Evolutionary conservation across 164 flowering plant genomes (phyloP), one percentile per base, ranked within the genome.

Genomic region (Brasenia schreberi): DNA sequence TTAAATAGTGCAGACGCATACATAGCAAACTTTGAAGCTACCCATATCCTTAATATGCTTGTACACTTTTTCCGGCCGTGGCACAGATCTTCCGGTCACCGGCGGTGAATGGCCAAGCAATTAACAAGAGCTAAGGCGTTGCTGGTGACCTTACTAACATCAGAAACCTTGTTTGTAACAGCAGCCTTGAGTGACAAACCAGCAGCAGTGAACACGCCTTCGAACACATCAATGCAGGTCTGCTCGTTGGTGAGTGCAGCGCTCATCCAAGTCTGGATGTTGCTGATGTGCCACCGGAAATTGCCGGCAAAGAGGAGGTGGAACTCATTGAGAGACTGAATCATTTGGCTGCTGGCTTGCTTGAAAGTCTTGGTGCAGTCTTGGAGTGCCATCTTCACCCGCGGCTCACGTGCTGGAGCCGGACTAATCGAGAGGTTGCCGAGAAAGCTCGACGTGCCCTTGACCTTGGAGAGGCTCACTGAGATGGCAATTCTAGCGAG

Each of bases 221-320:
- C 77, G 49, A 93, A 83, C 18, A 90, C 98, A 66, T 93, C 98
- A 53, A 81, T 78, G 64, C 98, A 93, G 67, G 97, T 90, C 67
- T 87, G 90, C 83, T 90, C 87, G 70, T 90, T 83, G 19, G 96
- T 88, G 43, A 90, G 69, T 3, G 94, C 97, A 0, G 98, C 96
- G 74, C 98, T 93, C 92, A 93, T 87, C 96, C 96, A 93, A 75
- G 98, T 93, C 87, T 90, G 86, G 70, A 89, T 94, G 74, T 93
- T 86, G 69, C 85, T 78, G 84, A 86, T 76, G 80, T 73, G 88
- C 63, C 87, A 90, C 82, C 74, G 68, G 67, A 87, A 75, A 72
- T 75, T 66, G 69, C 70, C 80, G 1, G 76, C 81, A 17, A 49
- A 65, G 19, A 81, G 70, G 65, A 62, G 72, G 10, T 78, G 69